phyloP scores from a whole-genome alignment of 305 asterid species.

The Fraxinus floribunda region DNA sequence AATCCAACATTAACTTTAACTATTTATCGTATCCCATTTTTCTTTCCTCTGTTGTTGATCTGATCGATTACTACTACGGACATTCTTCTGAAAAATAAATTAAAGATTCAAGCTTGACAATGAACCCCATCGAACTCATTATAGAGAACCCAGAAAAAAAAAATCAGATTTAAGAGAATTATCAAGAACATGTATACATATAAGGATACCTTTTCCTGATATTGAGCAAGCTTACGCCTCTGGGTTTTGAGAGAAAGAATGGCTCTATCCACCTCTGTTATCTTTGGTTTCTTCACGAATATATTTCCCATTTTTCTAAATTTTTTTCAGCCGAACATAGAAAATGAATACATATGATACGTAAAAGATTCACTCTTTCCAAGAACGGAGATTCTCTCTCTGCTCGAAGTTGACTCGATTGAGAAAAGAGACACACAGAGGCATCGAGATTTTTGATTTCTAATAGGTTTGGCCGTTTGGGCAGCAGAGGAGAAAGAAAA shows the following conservation, averaged over 20 bases:
- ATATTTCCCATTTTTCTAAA: slow-evolving; percentile 67
- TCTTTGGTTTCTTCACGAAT: slow-evolving; percentile 87
- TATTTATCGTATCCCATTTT: neutral
- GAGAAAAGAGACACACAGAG: neutral
- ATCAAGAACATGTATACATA: neutral
- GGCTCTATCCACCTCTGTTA: slow-evolving; percentile 88
- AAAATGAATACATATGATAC: neutral
- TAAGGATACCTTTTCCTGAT: slow-evolving; percentile 70
- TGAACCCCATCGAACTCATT: neutral
- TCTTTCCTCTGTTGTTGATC: neutral
- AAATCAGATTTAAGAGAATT: neutral
- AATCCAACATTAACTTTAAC: neutral
- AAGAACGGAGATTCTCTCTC: neutral
- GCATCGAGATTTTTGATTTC: neutral
- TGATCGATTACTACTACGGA: neutral
- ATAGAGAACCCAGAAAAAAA: neutral
- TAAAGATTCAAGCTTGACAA: slow-evolving; percentile 14
- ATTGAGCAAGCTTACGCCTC: slow-evolving; percentile 89
- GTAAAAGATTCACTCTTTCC: neutral
- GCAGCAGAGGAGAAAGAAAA: neutral
- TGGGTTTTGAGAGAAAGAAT: slow-evolving; percentile 95
- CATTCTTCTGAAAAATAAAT: slow-evolving; percentile 6
- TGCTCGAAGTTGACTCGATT: neutral
- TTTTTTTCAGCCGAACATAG: neutral
- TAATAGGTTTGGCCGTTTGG: neutral